Evolutionary conservation across 176 grass and related monocot genomes (phyloP).

Genomic region (Tuctoria greenei): DNA sequence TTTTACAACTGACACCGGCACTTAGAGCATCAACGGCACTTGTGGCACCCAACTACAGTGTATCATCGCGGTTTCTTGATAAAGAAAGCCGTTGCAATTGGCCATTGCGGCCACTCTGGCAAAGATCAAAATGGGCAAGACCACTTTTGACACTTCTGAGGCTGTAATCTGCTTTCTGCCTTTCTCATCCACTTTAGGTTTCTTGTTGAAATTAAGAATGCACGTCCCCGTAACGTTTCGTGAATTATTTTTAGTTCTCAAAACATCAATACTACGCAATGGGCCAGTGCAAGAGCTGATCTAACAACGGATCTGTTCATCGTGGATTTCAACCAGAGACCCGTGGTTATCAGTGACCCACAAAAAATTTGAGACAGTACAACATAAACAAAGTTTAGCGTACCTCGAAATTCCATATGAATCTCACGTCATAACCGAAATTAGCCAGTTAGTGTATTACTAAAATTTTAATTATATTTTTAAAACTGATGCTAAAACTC

Average conservation of each 20-base stretch:
- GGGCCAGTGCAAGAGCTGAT: background rate
- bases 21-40: too few relatives aligned
- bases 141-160: background rate
- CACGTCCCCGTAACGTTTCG: too few relatives aligned
- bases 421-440: too few relatives aligned
- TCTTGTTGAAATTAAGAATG: background rate
- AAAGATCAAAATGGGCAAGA: background rate
- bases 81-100: background rate
- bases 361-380: background rate
- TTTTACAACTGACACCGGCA: background rate
- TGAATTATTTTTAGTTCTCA: too few relatives aligned
- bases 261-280: too few relatives aligned
- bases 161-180: background rate
- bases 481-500: too few relatives aligned
- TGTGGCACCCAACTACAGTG: too few relatives aligned
- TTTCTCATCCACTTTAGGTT: background rate
- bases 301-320: background rate
- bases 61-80: background rate
- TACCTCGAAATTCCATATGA: too few relatives aligned
- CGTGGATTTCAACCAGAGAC: background rate
- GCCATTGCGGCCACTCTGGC: background rate
- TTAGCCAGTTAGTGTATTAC: too few relatives aligned
- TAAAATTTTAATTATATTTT: too few relatives aligned
- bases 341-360: background rate
- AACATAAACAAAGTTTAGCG: background rate